Conservation (phyloP, 75 land plant genomes). For the Pinus taeda region DNA sequence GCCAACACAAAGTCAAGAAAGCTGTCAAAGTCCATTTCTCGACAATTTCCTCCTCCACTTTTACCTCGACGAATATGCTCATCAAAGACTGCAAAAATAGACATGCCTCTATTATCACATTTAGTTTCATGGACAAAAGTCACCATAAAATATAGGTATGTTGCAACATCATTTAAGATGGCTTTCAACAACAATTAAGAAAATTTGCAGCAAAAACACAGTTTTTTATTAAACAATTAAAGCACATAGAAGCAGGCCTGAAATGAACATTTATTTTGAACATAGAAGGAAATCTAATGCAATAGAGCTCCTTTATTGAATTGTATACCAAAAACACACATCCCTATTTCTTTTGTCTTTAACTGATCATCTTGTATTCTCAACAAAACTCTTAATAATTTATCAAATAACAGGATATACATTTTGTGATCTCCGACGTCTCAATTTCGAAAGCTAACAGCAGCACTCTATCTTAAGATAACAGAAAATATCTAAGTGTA, state of each 20-base stretch:
- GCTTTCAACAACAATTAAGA: background rate
- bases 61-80: conserved; percentile 92
- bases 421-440: background rate
- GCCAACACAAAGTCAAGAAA: conserved; percentile 97
- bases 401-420: background rate
- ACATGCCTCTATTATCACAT: background rate
- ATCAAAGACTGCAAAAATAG: conserved; percentile 73
- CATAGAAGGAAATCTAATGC: background rate
- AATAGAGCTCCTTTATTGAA: background rate
- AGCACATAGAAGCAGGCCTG: background rate
- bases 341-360: background rate
- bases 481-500: no score
- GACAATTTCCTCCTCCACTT: conserved; percentile 76
- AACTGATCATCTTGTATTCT: background rate
- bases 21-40: conserved; percentile 99
- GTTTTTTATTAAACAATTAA: background rate
- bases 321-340: background rate
- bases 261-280: background rate
- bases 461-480: no score
- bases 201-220: background rate
- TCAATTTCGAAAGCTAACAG: no score
- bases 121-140: background rate
- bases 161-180: background rate
- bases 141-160: background rate
- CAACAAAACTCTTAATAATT: background rate